Conservation (phyloP, 2,329 filamentous ascomycete species). For the Zalaria obscura region DNA sequence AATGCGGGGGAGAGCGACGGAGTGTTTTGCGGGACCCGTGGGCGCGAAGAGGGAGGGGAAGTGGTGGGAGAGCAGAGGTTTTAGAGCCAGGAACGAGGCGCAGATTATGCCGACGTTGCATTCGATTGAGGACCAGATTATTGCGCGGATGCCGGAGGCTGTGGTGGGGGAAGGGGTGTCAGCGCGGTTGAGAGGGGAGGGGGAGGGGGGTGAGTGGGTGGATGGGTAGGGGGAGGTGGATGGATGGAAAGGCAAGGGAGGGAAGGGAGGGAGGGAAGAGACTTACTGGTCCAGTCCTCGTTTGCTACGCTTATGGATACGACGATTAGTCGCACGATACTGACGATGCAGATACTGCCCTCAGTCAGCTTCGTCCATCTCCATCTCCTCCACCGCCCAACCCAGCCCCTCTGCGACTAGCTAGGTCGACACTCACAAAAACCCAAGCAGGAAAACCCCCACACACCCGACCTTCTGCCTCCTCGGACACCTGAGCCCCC, state of each 20-base stretch:
- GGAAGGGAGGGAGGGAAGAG: no score
- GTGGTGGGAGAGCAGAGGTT: constrained; percentile 22
- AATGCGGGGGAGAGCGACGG: no score
- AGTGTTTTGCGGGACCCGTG: no score
- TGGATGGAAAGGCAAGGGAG: no score
- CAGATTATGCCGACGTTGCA: constrained; percentile 30
- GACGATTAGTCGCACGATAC: constrained; percentile 11
- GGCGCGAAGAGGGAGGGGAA: constrained; percentile 12
- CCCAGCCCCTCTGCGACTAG: no score
- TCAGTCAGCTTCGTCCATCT: constrained; percentile 7
- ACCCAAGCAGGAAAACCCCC: constrained; percentile 20
- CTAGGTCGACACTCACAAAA: constrained; percentile 11
- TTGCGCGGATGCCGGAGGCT: constrained; percentile 8
- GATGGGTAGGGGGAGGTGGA: no score
- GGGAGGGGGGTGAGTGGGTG: no score
- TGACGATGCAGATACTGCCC: constrained; percentile 12
- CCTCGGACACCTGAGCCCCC: constrained; percentile 16
- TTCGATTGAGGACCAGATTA: constrained; percentile 27
- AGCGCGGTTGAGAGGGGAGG: neutral
- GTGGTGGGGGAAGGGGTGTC: neutral
- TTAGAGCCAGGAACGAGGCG: constrained; percentile 28
- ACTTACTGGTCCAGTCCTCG: neutral
- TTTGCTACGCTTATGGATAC: constrained; percentile 9
- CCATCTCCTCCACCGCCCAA: no score
- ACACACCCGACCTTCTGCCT: constrained; percentile 18